These are phyloP conservation scores for Theobroma cacao DNA, from an alignment of 345 rosid genomes.

Conservation along the genomic window DNA sequence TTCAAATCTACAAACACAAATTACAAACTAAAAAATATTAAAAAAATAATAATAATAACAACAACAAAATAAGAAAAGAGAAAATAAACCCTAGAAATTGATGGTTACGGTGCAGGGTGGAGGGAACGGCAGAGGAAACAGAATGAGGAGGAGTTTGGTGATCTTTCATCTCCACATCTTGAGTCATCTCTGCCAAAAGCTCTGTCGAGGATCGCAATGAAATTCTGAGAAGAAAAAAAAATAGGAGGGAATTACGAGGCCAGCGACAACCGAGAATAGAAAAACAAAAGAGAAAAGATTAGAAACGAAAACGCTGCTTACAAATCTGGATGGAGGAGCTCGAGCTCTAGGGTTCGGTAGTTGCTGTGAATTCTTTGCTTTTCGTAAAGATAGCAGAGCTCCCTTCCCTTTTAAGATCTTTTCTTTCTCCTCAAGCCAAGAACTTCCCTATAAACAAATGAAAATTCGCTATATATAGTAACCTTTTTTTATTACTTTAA, in stretches of 20 bases:
- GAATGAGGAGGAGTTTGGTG: constrained; percentile 54
- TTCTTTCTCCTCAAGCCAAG: constrained; percentile 42
- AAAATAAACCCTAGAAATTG: constrained; percentile 10
- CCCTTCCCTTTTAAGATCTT: neutral
- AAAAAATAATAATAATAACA: neutral
- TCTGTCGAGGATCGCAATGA: neutral
- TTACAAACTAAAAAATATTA: neutral
- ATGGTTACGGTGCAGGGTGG: constrained; percentile 54
- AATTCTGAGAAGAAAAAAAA: too few relatives aligned
- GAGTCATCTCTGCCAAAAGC: constrained; percentile 48
- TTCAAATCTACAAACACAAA: constrained; percentile 52
- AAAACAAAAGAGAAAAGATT: too few relatives aligned
- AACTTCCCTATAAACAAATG: too few relatives aligned
- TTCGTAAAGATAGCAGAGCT: neutral
- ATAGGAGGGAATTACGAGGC: neutral
- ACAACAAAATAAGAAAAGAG: neutral
- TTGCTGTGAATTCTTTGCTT: neutral
- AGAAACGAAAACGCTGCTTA: too few relatives aligned
- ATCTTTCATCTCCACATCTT: constrained; percentile 84
- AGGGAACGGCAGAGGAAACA: constrained; percentile 49
- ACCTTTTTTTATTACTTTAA: neutral
- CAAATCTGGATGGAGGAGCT: neutral
- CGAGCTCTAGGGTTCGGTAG: neutral
- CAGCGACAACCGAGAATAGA: neutral
- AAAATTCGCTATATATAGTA: too few relatives aligned